Evolutionary conservation across 1,139 yeast genomes (phyloP).

Genomic region (Sugiyamaella xylanicola): DNA sequence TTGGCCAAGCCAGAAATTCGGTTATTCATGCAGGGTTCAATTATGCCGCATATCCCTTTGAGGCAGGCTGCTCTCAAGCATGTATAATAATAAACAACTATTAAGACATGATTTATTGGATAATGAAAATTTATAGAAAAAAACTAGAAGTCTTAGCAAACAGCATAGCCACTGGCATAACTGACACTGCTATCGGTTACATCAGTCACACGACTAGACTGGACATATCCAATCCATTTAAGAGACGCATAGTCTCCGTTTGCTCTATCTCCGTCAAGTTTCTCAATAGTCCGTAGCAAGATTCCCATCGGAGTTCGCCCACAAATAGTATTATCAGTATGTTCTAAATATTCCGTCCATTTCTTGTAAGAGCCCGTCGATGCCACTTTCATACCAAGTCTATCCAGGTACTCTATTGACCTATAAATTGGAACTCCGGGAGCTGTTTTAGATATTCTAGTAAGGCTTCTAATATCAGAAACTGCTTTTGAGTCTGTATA

Average conservation of each 20-base stretch:
- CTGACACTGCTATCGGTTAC: conserved; percentile 77
- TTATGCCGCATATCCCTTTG: too few species aligned
- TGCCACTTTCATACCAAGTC: conserved; percentile 66
- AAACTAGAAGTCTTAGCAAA: conserved; percentile 25
- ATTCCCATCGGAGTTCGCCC: conserved; percentile 84
- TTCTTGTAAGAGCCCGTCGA: conserved; percentile 52
- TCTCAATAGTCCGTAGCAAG: conserved; percentile 56
- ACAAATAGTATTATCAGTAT: conserved; percentile 87
- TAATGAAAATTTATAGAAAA: neutral
- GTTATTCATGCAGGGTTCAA: too few species aligned
- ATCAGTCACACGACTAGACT: conserved; percentile 60
- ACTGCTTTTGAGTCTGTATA: conserved; percentile 47
- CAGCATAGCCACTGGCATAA: conserved; percentile 81
- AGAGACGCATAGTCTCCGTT: conserved; percentile 41
- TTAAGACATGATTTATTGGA: neutral
- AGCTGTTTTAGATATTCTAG: conserved; percentile 23
- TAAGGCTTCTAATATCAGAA: conserved; percentile 20
- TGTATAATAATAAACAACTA: neutral
- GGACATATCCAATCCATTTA: conserved; percentile 81
- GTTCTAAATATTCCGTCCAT: conserved; percentile 69
- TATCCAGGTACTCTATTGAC: conserved; percentile 74
- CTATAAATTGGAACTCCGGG: conserved; percentile 55
- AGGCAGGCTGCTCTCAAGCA: neutral
- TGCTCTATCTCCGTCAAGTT: conserved; percentile 27
- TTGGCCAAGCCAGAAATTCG: too few species aligned